Base-by-base conservation (phyloP, 805 yeast species). In the Sugiyamaella chiloensis region DNA sequence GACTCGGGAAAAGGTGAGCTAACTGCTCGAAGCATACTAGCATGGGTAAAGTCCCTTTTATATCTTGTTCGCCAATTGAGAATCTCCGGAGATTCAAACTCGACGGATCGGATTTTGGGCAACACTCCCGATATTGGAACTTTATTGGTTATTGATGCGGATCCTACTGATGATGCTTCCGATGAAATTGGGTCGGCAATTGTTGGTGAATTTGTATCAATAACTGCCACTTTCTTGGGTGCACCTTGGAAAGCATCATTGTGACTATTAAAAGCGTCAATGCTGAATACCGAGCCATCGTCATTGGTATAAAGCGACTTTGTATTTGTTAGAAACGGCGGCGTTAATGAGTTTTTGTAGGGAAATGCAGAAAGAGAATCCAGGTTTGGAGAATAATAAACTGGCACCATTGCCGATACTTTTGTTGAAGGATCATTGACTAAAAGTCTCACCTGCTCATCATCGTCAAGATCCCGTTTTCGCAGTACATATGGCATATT, bases 271-370 rank as follows among this genome's bases (percentile, higher is more conserved):
- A n/a, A n/a, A n/a, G n/a, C n/a, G n/a, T n/a, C n/a, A n/a, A n/a
- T n/a, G 34, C 7, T 6, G 7, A 29, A 4, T 5, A n/a, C 17
- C 17, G 17, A n/a, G 20, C 4, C 44, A 17, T 26, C 34, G 30
- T 42, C 46, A 7, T 29, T 29, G 7, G 46, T 4, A 34, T 36
- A 21, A 31, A 30, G 37, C 27, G 36, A 24, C 7, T 20, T 9
- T 19, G 43, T 36, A 8, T n/a, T 36, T n/a, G 47, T 8, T 24
- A 48, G 11, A 14, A 54, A 34, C 17, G 52, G 20, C 31, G 62
- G 64, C 19, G 61, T 57, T 31, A 60, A 17, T 21, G 64, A 60
- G 51, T 60, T 60, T 40, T 56, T 52, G 51, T 59, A 58, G 2
- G 64, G 64, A 36, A 60, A 60, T 17, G 55, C 44, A 23, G 63